Evolutionary conservation across 164 flowering plant genomes (phyloP).

Genomic region (Sextonia rubra): DNA sequence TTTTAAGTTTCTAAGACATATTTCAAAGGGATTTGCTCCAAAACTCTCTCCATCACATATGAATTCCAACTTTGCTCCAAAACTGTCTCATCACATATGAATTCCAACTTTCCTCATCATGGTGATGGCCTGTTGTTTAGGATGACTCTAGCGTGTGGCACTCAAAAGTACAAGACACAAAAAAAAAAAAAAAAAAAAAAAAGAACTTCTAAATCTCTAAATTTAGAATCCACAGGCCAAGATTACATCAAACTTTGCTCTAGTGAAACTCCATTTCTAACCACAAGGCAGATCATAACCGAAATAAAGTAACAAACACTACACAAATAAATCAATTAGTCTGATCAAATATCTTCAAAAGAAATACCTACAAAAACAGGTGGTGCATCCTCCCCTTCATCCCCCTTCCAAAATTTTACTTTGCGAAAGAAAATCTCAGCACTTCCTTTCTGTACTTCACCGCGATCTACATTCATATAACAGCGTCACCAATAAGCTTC

Average conservation of each 20-base stretch:
- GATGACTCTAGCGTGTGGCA: too few relatives aligned
- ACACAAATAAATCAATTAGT: background rate
- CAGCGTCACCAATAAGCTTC: background rate
- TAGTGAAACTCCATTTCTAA: background rate
- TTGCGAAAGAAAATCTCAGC: slow-evolving; percentile 90
- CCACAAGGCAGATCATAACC: background rate
- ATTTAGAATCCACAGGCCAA: too few relatives aligned
- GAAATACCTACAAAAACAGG: slow-evolving; percentile 96
- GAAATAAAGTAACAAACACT: background rate
- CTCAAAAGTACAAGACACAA: too few relatives aligned
- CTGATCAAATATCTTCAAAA: slow-evolving; percentile 13
- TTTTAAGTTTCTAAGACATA: too few relatives aligned
- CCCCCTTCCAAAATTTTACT: slow-evolving; percentile 95
- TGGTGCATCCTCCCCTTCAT: slow-evolving; percentile 84
- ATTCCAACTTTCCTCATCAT: too few relatives aligned
- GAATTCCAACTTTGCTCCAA: too few relatives aligned
- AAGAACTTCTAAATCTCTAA: too few relatives aligned
- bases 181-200: too few relatives aligned
- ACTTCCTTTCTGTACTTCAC: slow-evolving; percentile 84
- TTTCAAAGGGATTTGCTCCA: too few relatives aligned
- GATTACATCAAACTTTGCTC: background rate
- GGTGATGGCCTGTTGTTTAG: too few relatives aligned
- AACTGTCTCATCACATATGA: too few relatives aligned
- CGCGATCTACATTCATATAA: slow-evolving; percentile 54
- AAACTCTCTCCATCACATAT: too few relatives aligned